phyloP scores from a whole-genome alignment of 768 basidiomycete genomes.

The Termitomyces sp. region DNA sequence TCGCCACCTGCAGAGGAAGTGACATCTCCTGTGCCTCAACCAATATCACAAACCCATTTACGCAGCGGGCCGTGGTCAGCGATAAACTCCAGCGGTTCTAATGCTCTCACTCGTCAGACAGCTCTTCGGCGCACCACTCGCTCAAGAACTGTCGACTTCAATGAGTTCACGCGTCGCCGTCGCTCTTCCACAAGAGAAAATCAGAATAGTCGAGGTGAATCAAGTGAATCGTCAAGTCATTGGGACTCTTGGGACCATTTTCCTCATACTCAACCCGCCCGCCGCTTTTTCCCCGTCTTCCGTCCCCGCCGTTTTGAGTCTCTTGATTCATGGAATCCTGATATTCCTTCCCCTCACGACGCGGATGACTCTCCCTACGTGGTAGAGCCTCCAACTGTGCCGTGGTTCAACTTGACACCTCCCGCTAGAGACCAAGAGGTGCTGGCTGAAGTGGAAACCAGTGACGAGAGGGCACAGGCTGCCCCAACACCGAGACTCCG shows the following conservation, averaged over 20 bases:
- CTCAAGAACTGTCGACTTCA: slow-evolving; percentile 60
- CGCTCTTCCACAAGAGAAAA: slow-evolving; percentile 45
- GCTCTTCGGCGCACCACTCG: slow-evolving; percentile 56
- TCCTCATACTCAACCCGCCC: slow-evolving; percentile 23
- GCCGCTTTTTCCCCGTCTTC: slow-evolving; percentile 57
- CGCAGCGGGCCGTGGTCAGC: slow-evolving; percentile 30
- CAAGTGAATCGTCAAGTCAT: slow-evolving; percentile 23
- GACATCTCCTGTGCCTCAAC: slow-evolving; percentile 14
- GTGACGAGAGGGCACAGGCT: slow-evolving; percentile 25
- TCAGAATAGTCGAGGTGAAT: slow-evolving; percentile 21
- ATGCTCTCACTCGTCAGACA: slow-evolving; percentile 46
- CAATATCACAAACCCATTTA: slow-evolving; percentile 11
- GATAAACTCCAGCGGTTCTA: slow-evolving; percentile 16
- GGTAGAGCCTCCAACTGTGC: slow-evolving; percentile 15
- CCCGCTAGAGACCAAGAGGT: slow-evolving; percentile 14
- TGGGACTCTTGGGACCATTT: slow-evolving; percentile 23
- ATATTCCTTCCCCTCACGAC: slow-evolving; percentile 13
- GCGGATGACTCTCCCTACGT: background rate
- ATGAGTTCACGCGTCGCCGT: slow-evolving; percentile 64
- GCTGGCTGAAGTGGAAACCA: slow-evolving; percentile 22
- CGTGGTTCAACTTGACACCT: slow-evolving; percentile 23
- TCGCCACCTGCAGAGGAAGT: slow-evolving; percentile 32
- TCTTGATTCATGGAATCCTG: slow-evolving; percentile 20
- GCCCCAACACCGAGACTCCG: slow-evolving; percentile 47
- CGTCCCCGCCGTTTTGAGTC: slow-evolving; percentile 38